Evolutionary conservation across 2,329 filamentous ascomycete species (phyloP), one percentile per base, ranked within the genome.

Genomic region (Trichoderma polysporum): DNA sequence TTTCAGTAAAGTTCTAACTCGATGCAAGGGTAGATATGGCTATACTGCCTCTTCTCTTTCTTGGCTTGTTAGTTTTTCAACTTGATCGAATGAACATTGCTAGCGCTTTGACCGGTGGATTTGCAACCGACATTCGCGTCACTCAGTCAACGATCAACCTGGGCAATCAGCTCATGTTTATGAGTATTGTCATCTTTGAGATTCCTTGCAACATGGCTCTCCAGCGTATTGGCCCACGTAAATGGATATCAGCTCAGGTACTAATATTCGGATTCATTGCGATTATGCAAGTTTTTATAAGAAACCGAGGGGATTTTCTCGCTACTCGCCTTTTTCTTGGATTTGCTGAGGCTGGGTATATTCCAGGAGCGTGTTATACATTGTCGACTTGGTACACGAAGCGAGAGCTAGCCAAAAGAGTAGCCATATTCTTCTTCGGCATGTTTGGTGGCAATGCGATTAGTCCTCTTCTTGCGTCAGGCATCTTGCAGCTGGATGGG

Each of bases 371-470:
- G 7, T 74, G 83, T 0, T 85, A 79, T 75, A 84, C 83, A 2
- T 74, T 87, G 1, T 85, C 84, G 0, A 84, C 81, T 0, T 87
- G 84, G 84, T 87, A 87, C 72, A 85, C 83, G 0, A 79, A 79
- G 2, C 76, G 77, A 2, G 85, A 87, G 71, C 83, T 82, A 0
- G 83, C 82, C 64, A 82, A 85, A 68, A 79, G 84, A 9, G 80
- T 85, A 57, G 83, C 83, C 72, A 72, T 86, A 37, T 86, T 86
- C 74, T 87, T 83, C 75, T 84, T 86, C 66, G 85, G 85, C 12
- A 85, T 85, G 70, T 81, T 85, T 72, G 78, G 85, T 17, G 84
- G 83, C 5, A 74, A 77, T 22, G 76, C 76, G 1, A 76, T 73
- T 0, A 74, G 73, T 0, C 74, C 76, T 66, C 76, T 84, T 3